phyloP scores from a whole-genome alignment of 345 rosid genomes.

The Gynandropsis gynandra region DNA sequence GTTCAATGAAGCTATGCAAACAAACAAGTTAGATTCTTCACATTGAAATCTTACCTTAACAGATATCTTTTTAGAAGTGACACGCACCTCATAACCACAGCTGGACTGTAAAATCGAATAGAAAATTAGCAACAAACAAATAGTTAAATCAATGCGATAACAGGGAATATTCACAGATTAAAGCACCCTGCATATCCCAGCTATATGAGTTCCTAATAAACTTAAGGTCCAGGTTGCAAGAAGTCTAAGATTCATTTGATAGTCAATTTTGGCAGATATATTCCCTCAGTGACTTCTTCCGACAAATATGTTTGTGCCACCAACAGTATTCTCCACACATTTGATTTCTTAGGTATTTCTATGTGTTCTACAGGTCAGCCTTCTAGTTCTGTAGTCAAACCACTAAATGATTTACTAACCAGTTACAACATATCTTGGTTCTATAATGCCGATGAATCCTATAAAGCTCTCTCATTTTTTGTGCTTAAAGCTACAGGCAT shows the following conservation, averaged over 20 bases:
- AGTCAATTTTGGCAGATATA: too few relatives aligned
- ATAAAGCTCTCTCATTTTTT: too few relatives aligned
- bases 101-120: constrained; percentile 64
- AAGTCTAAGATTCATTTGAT: too few relatives aligned
- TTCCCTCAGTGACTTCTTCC: too few relatives aligned
- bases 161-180: neutral
- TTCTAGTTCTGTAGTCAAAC: too few relatives aligned
- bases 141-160: constrained; percentile 9
- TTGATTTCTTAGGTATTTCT: too few relatives aligned
- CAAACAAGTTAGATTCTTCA: constrained; percentile 17
- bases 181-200: constrained; percentile 11
- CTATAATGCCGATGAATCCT: constrained; percentile 1
- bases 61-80: constrained; percentile 83
- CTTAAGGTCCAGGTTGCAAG: neutral
- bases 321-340: too few relatives aligned
- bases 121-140: constrained; percentile 24
- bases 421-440: too few relatives aligned
- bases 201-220: constrained; percentile 8
- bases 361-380: too few relatives aligned
- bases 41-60: constrained; percentile 48
- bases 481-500: too few relatives aligned
- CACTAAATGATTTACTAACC: too few relatives aligned
- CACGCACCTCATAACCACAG: constrained; percentile 93
- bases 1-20: constrained; percentile 17
- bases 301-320: too few relatives aligned